Conservation (phyloP, 2,329 filamentous ascomycete genomes). For the Penicillium decumbens region DNA sequence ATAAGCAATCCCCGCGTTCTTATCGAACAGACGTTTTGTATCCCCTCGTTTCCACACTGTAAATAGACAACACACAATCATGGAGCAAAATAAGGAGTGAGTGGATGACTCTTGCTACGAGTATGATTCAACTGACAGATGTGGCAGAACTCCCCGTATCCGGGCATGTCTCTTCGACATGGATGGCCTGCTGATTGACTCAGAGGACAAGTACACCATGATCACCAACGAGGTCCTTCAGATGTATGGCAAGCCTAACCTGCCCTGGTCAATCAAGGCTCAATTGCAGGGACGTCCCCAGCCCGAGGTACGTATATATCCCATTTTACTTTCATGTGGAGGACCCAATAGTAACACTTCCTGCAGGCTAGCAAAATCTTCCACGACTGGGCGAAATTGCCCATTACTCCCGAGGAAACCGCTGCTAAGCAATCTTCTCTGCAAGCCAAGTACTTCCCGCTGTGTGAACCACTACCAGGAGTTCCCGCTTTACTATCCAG, state of each 20-base stretch:
- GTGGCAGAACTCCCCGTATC: slow-evolving; percentile 65
- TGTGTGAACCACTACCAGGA: slow-evolving; percentile 72
- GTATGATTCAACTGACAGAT: slow-evolving; percentile 1
- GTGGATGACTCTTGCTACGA: background rate
- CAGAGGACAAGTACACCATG: slow-evolving; percentile 81
- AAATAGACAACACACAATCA: slow-evolving; percentile 1
- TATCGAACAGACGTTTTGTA: background rate
- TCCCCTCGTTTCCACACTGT: background rate
- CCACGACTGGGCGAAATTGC: slow-evolving; percentile 78
- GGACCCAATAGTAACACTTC: slow-evolving; percentile 2
- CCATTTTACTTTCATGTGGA: background rate
- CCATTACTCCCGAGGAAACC: slow-evolving; percentile 68
- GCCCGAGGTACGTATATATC: slow-evolving; percentile 43
- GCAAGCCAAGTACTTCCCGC: slow-evolving; percentile 68
- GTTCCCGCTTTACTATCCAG: slow-evolving; percentile 61
- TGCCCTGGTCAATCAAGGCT: slow-evolving; percentile 95
- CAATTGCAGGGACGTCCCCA: slow-evolving; percentile 68
- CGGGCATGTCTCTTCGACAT: slow-evolving; percentile 97
- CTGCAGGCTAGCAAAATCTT: slow-evolving; percentile 57
- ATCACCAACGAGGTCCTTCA: slow-evolving; percentile 78
- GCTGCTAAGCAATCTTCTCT: slow-evolving; percentile 54
- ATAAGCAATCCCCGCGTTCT: slow-evolving; percentile 3
- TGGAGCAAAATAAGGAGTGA: slow-evolving; percentile 1
- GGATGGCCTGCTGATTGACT: slow-evolving; percentile 93
- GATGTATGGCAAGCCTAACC: slow-evolving; percentile 64